Evolutionary conservation across 176 grass and related monocot genomes (phyloP).

Genomic region (Dactylis glomerata): DNA sequence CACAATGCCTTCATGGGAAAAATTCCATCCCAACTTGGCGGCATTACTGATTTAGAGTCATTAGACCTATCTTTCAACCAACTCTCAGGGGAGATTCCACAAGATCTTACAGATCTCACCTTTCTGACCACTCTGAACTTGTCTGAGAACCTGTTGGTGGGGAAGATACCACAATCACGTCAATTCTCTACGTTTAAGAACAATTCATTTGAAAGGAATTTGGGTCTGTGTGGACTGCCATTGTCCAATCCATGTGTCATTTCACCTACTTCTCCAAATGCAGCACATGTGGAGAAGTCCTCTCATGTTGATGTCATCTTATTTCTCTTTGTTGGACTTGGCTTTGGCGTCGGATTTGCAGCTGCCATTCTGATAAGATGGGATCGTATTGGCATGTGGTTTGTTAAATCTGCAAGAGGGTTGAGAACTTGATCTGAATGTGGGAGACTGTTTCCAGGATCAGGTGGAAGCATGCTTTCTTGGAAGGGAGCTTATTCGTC

Average conservation of each 20-base stretch:
- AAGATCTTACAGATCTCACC: constrained; percentile 20
- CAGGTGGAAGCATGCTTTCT: neutral
- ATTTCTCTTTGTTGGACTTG: neutral
- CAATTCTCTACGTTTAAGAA: neutral
- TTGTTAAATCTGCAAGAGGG: neutral
- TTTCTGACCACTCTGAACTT: constrained; percentile 24
- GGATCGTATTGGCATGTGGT: neutral
- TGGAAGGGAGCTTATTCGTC: neutral
- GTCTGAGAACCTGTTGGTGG: constrained; percentile 29
- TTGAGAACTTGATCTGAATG: neutral
- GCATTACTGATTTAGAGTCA: constrained; percentile 7
- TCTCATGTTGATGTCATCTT: neutral
- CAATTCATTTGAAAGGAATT: neutral
- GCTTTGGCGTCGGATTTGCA: neutral
- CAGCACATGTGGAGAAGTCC: neutral
- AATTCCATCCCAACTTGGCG: neutral
- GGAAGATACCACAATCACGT: neutral
- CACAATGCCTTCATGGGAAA: neutral
- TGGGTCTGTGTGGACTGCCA: neutral
- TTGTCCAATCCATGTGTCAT: neutral
- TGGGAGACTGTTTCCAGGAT: neutral
- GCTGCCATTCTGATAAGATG: neutral
- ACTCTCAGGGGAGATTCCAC: neutral
- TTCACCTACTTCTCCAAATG: neutral
- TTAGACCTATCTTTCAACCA: constrained; percentile 9